A percentile compares a stretch with the other conserved stretches of the same genome.
These are phyloP conservation scores for Schizophyllum amplum DNA, from an alignment of 1,284 basidiomycete species.

Conservation along the genomic window DNA sequence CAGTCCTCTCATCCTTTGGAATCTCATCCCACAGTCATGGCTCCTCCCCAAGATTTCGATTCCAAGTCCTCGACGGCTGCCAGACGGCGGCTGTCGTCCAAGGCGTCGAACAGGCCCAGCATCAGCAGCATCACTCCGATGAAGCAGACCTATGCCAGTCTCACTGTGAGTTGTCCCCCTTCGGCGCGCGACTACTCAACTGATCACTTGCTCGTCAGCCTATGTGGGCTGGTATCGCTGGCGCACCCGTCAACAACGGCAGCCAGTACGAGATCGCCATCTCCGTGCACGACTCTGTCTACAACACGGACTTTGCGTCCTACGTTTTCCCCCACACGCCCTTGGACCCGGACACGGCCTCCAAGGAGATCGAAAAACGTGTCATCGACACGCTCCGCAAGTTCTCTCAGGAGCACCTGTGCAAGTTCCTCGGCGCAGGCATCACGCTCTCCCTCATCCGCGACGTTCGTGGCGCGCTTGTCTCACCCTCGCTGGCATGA, in stretches of 20 bases:
- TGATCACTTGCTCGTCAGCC: constrained; percentile 37
- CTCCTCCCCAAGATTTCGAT: constrained; percentile 40
- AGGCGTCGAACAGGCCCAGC: constrained; percentile 42
- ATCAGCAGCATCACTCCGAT: constrained; percentile 21
- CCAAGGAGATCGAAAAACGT: constrained; percentile 50
- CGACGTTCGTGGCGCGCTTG: constrained; percentile 24
- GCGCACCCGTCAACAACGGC: constrained; percentile 47
- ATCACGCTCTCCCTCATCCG: constrained; percentile 40
- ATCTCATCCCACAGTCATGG: constrained; percentile 27
- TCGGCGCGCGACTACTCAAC: constrained; percentile 13
- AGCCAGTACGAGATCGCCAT: constrained; percentile 60
- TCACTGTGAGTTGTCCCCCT: constrained; percentile 43
- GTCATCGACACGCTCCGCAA: constrained; percentile 54
- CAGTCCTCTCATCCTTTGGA: background rate
- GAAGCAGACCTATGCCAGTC: constrained; percentile 42
- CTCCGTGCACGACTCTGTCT: constrained; percentile 74
- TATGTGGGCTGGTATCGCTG: constrained; percentile 78
- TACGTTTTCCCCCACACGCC: constrained; percentile 39
- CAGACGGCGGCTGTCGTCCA: constrained; percentile 62
- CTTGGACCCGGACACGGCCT: constrained; percentile 41
- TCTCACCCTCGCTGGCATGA: constrained; percentile 27
- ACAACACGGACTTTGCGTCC: constrained; percentile 67
- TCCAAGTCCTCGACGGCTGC: constrained; percentile 55
- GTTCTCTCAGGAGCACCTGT: constrained; percentile 65
- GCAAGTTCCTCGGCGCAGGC: constrained; percentile 69